These are phyloP conservation scores for Flammula alnicola DNA, from an alignment of 1,284 basidiomycete species.

Conservation along the genomic window DNA sequence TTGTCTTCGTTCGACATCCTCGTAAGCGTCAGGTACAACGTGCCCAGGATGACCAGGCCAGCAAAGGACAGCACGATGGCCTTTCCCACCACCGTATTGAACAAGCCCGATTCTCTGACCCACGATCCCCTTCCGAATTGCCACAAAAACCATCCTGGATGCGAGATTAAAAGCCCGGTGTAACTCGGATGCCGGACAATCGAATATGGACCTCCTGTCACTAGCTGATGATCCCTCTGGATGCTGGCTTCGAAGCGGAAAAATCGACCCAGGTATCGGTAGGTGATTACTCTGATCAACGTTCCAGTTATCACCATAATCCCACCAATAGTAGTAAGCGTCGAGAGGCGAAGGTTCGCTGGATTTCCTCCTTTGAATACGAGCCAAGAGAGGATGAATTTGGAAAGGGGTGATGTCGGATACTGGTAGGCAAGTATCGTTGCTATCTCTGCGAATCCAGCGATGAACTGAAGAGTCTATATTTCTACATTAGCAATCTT, in stretches of 20 bases:
- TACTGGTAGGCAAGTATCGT: constrained; percentile 10
- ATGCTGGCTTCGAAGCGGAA: constrained; percentile 34
- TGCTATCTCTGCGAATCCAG: constrained; percentile 4
- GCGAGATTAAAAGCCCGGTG: constrained; percentile 13
- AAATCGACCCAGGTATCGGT: constrained; percentile 25
- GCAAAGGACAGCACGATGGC: background rate
- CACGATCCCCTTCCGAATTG: constrained; percentile 23
- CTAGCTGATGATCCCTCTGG: constrained; percentile 28
- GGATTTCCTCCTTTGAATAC: constrained; percentile 11
- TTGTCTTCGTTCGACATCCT: constrained; percentile 11
- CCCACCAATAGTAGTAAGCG: constrained; percentile 8
- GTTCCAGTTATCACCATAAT: constrained; percentile 15
- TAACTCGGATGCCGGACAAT: constrained; percentile 31
- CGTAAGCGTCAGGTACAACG: constrained; percentile 1
- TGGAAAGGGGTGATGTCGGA: background rate
- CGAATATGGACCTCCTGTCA: constrained; percentile 27
- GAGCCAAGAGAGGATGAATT: background rate
- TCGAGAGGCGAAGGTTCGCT: background rate
- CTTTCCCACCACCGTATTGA: background rate
- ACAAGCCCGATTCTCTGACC: constrained; percentile 17
- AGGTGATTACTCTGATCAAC: constrained; percentile 19
- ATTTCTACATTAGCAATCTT: no score
- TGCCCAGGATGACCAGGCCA: background rate
- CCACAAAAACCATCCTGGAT: constrained; percentile 18
- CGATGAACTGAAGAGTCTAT: constrained; percentile 11